Base-by-base conservation (phyloP, 2,329 filamentous ascomycete species). In the Epicoccum sorghinum region DNA sequence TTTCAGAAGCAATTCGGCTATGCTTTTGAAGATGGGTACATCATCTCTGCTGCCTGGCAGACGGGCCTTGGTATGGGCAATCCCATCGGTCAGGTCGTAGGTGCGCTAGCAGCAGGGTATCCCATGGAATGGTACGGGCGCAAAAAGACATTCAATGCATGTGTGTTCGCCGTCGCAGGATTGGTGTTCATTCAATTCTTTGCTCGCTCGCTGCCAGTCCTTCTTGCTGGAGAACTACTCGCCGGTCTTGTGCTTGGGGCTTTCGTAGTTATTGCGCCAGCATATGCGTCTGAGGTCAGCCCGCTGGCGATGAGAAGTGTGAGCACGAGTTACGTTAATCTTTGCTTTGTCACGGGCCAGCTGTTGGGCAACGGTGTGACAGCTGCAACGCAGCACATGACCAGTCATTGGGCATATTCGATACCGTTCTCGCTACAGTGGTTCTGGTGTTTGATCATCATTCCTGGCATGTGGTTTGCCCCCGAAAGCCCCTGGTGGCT, bases 401-500 rank as follows among this genome's bases (percentile, higher is more conserved):
- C 52, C 59, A 64, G 59, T 14, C 47, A 56, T 10, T 88, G 84
- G 84, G 82, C 84, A 0, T 88, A 86, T 67, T 80, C 84, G 39
- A 86, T 87, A 14, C 69, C 68, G 1, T 90, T 88, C 62, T 86
- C 82, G 0, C 75, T 90, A 24, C 88, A 90, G 74, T 90, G 88
- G 86, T 86, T 90, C 75, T 90, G 87, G 86, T 86, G 86, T 0
- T 64, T 86, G 6, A 85, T 86, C 6, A 78, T 90, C 7, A 78
- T 84, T 39, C 70, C 87, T 47, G 86, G 83, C 50, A 83, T 89
- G 61, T 82, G 75, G 61, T 86, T 88, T 58, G 87, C 86, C 0
- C 88, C 87, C 7, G 86, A 89, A 68, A 41, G 36, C 24, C 86
- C 86, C 1, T 89, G 86, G 86, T 89, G 86, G 86, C 80, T 90